Base-by-base conservation (phyloP, 1,284 basidiomycete genomes). In the Cutaneotrichosporon cavernicola region DNA sequence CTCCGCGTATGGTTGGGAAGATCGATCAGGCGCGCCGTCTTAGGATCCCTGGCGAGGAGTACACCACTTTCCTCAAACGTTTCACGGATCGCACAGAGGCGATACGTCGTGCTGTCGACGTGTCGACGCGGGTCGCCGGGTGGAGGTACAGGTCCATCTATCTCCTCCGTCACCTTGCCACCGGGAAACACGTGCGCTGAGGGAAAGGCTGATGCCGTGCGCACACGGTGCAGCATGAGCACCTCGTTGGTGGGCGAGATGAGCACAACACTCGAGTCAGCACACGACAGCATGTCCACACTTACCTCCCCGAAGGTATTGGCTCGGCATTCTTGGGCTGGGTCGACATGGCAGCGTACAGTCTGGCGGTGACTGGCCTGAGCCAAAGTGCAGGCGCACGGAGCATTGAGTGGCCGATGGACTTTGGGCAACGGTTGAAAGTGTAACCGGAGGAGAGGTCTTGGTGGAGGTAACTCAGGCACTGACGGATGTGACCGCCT, bases 51-150 rank as follows among this genome's bases (percentile, higher is more conserved):
- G 10, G 66, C 63, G 1, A 67, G 63, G 2, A 67, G 61, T 14
- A 67, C 63, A 14, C 66, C 66, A 51, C 66, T 67, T 47, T 67
- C 66, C 63, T 67, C 66, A 32, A 67, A 67, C 22, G 66, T 64
- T 56, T 67, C 66, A 10, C 66, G 63, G n/a, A 67, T 52, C 21
- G 66, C 66, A 3, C 61, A 63, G 1, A 64, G 50, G 21, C 61
- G 58, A 21, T 67, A 67, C 34, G 53, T 58, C 18, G 38, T 22
- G 40, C 66, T 60, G 38, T 67, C 61, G 51, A 49, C 13, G 51
- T 67, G 66, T 22, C 66, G 40, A 7, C 32, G 51, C 5, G 61
- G 43, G 14, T 40, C 49, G 18, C 49, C 58, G 14, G 55, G 40
- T 11, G 58, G 26, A 0, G 63, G 66, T 0, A 67, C 61, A 2